These are phyloP conservation scores for Lunularia cruciata DNA, from an alignment of 225 moss, liverwort and hornwort species.

Conservation along the genomic window DNA sequence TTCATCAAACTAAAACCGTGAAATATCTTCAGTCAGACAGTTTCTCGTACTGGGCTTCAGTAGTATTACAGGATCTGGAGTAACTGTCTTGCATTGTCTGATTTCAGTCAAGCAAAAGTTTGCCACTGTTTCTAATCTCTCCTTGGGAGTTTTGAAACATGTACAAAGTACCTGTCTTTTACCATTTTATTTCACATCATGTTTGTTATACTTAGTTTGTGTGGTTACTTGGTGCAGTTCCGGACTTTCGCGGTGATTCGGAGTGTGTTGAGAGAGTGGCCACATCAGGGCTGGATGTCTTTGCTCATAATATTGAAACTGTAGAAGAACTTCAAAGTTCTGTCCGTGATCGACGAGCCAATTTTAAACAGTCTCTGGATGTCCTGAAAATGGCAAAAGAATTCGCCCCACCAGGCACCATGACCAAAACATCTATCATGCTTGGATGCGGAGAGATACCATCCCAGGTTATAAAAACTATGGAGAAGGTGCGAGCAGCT, in stretches of 20 bases:
- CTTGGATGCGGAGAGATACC: slow-evolving; percentile 98
- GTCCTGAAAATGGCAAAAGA: slow-evolving; percentile 90
- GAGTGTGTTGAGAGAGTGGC: slow-evolving; percentile 94
- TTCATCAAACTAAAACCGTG: no score
- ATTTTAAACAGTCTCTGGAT: slow-evolving; percentile 91
- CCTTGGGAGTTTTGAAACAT: no score
- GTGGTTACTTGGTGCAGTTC: slow-evolving; percentile 53
- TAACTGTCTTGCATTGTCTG: no score
- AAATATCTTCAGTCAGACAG: no score
- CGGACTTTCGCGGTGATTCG: slow-evolving; percentile 88
- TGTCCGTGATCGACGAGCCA: slow-evolving; percentile 91
- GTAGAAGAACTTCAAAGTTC: slow-evolving; percentile 93
- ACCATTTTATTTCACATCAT: no score
- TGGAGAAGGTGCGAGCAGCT: slow-evolving; percentile 81
- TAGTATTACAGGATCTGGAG: no score
- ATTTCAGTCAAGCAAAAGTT: no score
- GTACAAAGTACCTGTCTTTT: no score
- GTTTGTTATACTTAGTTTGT: no score
- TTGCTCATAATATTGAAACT: slow-evolving; percentile 97
- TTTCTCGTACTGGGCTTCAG: no score
- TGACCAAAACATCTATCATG: slow-evolving; percentile 97
- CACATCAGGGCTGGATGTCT: slow-evolving; percentile 89
- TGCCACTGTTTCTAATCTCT: no score
- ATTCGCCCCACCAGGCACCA: slow-evolving; percentile 79
- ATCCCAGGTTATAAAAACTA: slow-evolving; percentile 78